phyloP scores from a whole-genome alignment of 192 early-diverging fungal species.

The Backusella parvicylindrica region DNA sequence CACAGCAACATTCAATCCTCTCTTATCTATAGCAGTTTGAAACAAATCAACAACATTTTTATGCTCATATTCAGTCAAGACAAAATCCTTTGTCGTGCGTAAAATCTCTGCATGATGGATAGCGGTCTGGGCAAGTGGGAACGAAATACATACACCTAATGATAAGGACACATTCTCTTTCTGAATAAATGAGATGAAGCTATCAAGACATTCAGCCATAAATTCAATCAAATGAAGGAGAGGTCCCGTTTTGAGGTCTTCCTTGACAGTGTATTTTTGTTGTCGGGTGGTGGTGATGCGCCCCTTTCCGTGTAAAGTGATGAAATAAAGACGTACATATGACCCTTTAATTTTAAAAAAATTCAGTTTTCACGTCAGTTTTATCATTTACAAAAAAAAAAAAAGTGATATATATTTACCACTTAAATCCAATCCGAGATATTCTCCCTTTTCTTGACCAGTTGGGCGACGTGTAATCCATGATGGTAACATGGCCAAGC shows the following conservation, averaged over 20 bases:
- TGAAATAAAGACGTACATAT: slow-evolving; percentile 17
- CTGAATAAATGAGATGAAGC: slow-evolving; percentile 53
- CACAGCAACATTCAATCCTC: slow-evolving; percentile 69
- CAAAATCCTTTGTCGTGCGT: slow-evolving; percentile 88
- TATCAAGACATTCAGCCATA: slow-evolving; percentile 79
- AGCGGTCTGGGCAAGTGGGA: slow-evolving; percentile 83
- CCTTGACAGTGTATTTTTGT: slow-evolving; percentile 56
- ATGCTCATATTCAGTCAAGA: slow-evolving; percentile 65
- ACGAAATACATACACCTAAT: slow-evolving; percentile 91
- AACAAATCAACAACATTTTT: slow-evolving; percentile 80
- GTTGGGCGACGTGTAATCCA: slow-evolving; percentile 64
- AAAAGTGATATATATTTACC: slow-evolving; percentile 41
- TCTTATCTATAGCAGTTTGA: slow-evolving; percentile 68
- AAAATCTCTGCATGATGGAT: slow-evolving; percentile 61
- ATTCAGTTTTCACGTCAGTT: too few relatives aligned
- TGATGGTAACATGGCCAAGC: slow-evolving; percentile 71
- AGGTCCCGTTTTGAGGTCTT: slow-evolving; percentile 38
- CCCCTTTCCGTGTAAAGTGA: slow-evolving; percentile 49
- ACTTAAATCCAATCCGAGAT: slow-evolving; percentile 80
- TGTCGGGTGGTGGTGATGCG: slow-evolving; percentile 49
- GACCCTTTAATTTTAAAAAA: slow-evolving; percentile 23
- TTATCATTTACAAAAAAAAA: neutral
- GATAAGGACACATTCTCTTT: slow-evolving; percentile 29
- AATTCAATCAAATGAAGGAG: slow-evolving; percentile 61
- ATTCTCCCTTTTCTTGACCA: slow-evolving; percentile 73